These are phyloP conservation scores for Magnolia officinalis DNA, from an alignment of 164 flowering plant species.

Conservation along the genomic window DNA sequence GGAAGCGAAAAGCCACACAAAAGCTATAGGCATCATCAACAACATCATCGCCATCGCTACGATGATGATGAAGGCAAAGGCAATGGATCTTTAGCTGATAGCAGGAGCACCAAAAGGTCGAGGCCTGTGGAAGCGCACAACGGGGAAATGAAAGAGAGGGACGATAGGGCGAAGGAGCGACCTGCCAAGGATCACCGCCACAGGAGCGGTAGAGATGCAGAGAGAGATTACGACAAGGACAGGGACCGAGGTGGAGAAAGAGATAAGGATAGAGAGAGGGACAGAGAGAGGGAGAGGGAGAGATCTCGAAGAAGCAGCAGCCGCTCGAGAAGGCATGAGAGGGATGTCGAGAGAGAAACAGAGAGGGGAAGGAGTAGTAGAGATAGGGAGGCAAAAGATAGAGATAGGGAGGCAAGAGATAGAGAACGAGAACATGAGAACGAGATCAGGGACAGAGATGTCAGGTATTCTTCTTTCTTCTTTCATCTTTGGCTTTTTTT, in stretches of 20 bases:
- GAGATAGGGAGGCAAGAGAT: slow-evolving; percentile 2
- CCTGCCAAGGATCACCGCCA: slow-evolving; percentile 33
- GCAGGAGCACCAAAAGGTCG: slow-evolving; percentile 35
- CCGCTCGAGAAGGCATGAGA: slow-evolving; percentile 13
- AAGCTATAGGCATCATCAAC: slow-evolving; percentile 21
- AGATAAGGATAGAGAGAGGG: slow-evolving; percentile 14
- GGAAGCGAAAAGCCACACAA: slow-evolving; percentile 7
- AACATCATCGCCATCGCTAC: slow-evolving; percentile 30
- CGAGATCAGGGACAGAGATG: slow-evolving; percentile 36
- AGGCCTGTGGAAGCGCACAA: slow-evolving; percentile 15
- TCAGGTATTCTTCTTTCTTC: slow-evolving; percentile 33
- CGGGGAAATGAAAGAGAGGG: slow-evolving; percentile 25
- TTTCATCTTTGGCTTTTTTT: neutral
- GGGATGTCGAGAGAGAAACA: slow-evolving; percentile 12
- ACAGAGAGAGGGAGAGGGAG: slow-evolving; percentile 8
- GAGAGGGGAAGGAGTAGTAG: slow-evolving; percentile 20
- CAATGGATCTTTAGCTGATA: neutral
- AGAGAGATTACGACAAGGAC: slow-evolving; percentile 14
- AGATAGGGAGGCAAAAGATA: slow-evolving; percentile 23
- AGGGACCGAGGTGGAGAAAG: slow-evolving; percentile 23
- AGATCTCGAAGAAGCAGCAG: slow-evolving; percentile 24
- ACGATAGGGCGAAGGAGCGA: slow-evolving; percentile 5
- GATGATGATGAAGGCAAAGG: slow-evolving; percentile 17
- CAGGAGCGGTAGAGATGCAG: slow-evolving; percentile 27
- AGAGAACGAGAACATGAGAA: slow-evolving; percentile 28